Evolutionary conservation across 371 early-diverging fungal genomes (phyloP).

Genomic region (Funneliformis caledonium): DNA sequence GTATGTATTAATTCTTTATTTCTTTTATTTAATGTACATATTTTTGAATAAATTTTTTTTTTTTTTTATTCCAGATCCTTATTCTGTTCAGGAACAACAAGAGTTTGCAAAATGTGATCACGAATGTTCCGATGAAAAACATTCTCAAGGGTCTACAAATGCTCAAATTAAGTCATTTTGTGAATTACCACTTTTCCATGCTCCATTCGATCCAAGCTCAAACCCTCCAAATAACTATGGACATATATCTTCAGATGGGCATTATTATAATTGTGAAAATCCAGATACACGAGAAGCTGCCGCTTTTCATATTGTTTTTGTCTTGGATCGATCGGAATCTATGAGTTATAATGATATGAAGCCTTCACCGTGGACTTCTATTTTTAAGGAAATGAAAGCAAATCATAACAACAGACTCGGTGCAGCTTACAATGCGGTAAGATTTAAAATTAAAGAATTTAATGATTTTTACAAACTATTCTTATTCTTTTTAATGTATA

Average conservation of each 20-base stretch:
- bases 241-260: constrained; percentile 40
- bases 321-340: constrained; percentile 5
- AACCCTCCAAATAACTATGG: constrained; percentile 36
- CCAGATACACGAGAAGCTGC: not conserved
- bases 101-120: constrained; percentile 42
- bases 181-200: constrained; percentile 44
- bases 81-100: constrained; percentile 35
- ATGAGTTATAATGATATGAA: not conserved
- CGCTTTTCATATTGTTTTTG: constrained; percentile 27
- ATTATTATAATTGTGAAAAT: constrained; percentile 30
- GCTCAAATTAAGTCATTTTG: constrained; percentile 38
- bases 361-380: not conserved
- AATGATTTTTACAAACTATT: not conserved
- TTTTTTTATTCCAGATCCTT: not conserved
- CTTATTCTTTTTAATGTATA: not conserved
- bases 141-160: constrained; percentile 1
- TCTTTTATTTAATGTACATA: not conserved
- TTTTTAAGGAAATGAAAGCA: not conserved
- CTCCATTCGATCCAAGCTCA: not conserved
- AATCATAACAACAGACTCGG: constrained; percentile 25
- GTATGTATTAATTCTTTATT: constrained; percentile 16
- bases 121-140: constrained; percentile 41
- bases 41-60: not conserved
- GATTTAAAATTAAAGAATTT: not conserved
- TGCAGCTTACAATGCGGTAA: constrained; percentile 18